Conservation (phyloP, 108 stramenopile genomes). For the Pseudonitzschia delicatissima region DNA sequence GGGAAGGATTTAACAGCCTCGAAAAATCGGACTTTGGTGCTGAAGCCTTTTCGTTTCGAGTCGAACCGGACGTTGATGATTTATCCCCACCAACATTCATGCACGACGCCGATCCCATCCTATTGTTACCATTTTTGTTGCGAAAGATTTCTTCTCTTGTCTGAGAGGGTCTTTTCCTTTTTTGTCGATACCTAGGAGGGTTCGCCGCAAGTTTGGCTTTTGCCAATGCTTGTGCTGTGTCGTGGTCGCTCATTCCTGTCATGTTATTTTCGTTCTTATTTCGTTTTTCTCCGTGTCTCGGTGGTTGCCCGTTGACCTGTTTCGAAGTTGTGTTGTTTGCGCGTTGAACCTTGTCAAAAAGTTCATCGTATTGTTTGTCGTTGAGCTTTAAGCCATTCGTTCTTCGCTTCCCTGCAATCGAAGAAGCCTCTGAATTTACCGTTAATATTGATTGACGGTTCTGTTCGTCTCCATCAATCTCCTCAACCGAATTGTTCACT, state of each 20-base stretch:
- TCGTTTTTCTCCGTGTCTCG: background rate
- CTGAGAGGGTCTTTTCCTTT: conserved; percentile 28
- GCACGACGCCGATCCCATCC: background rate
- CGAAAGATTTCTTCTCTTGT: conserved; percentile 38
- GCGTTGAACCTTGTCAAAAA: conserved; percentile 29
- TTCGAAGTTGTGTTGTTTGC: background rate
- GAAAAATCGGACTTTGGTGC: conserved; percentile 20
- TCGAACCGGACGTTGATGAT: background rate
- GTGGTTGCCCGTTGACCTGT: background rate
- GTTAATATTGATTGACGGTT: background rate
- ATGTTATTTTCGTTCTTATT: background rate
- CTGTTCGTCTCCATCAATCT: background rate
- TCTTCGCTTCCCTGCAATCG: conserved; percentile 26
- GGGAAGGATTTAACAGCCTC: conserved; percentile 28
- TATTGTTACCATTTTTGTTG: conserved; percentile 10
- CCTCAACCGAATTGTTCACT: background rate
- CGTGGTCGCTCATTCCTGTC: background rate
- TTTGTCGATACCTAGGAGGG: conserved; percentile 20
- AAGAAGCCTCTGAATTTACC: conserved; percentile 8
- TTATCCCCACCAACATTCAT: background rate
- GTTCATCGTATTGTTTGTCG: conserved; percentile 47
- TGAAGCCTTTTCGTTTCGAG: no score
- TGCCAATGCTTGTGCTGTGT: conserved; percentile 27
- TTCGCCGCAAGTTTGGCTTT: conserved; percentile 35
- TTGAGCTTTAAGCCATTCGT: conserved; percentile 38